Evolutionary conservation across 768 basidiomycete genomes (phyloP).

Genomic region (Tylopilus sp.): DNA sequence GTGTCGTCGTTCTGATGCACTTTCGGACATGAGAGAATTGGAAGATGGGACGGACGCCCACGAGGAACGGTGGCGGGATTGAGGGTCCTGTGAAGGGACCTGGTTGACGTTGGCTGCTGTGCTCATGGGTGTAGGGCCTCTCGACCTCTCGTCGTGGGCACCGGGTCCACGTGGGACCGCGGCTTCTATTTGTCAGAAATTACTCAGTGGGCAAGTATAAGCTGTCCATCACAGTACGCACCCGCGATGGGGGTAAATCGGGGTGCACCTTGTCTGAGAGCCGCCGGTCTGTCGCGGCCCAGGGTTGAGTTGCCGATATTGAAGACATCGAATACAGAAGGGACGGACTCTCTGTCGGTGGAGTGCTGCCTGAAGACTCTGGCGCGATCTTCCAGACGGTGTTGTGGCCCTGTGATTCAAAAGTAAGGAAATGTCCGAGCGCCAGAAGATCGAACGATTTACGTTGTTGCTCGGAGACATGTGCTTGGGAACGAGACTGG

Average conservation of each 20-base stretch:
- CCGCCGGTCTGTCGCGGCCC: conserved; percentile 13
- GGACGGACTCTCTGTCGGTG: conserved; percentile 20
- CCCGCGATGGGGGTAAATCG: conserved; percentile 12
- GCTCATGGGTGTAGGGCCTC: conserved; percentile 11
- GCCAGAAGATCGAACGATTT: neutral
- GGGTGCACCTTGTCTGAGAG: conserved; percentile 7
- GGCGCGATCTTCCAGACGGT: conserved; percentile 9
- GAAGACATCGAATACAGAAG: conserved; percentile 30
- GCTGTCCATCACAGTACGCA: conserved; percentile 2
- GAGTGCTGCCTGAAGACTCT: conserved; percentile 23
- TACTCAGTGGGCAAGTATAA: neutral
- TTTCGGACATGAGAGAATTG: conserved; percentile 44
- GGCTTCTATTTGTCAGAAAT: conserved; percentile 14
- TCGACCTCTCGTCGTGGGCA: conserved; percentile 14
- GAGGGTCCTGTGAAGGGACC: conserved; percentile 11
- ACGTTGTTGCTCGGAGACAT: conserved; percentile 9
- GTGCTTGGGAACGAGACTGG: conserved; percentile 7
- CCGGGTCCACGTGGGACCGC: conserved; percentile 10
- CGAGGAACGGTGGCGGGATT: conserved; percentile 22
- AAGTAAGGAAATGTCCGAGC: neutral
- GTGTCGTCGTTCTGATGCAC: conserved; percentile 40
- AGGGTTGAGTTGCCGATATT: conserved; percentile 21
- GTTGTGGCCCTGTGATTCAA: conserved; percentile 1
- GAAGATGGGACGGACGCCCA: conserved; percentile 33
- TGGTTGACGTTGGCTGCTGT: conserved; percentile 5